Percentiles rank a stretch among this genome's conserved stretches.
Evolutionary conservation across 83 land plant genomes (phyloP).

Genomic region (Thuja plicata): DNA sequence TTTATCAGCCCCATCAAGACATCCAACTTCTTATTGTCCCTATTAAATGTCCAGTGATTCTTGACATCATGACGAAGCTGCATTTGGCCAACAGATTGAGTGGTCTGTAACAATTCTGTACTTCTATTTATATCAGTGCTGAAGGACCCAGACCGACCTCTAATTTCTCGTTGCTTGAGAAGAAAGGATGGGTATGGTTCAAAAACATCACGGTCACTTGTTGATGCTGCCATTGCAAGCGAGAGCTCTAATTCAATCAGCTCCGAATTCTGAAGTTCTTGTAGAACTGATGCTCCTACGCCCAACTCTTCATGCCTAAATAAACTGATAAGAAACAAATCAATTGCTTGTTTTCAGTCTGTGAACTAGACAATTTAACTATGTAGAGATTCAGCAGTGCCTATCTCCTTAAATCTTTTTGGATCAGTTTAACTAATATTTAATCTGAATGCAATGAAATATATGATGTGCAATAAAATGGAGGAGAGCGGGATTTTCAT

Average conservation of each 20-base stretch:
- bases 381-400: not conserved
- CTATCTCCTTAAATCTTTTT: not conserved
- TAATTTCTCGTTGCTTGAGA: constrained; percentile 2
- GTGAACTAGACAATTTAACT: not conserved
- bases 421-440: not conserved
- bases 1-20: not conserved
- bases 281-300: constrained; percentile 4
- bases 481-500: not conserved
- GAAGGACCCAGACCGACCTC: constrained; percentile 14
- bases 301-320: constrained; percentile 6
- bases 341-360: not conserved
- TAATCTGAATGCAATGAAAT: not conserved
- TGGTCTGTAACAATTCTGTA: not conserved
- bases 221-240: not conserved
- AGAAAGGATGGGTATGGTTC: constrained; percentile 14
- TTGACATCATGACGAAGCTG: not conserved
- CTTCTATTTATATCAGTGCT: not conserved
- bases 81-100: not conserved
- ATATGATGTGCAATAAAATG: not conserved
- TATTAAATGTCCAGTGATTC: not conserved
- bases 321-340: constrained; percentile 11
- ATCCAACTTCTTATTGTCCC: constrained; percentile 4
- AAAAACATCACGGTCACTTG: constrained; percentile 8
- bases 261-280: constrained; percentile 5
- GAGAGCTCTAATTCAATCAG: constrained; percentile 1